Evolutionary conservation across 371 early-diverging fungal genomes (phyloP).

Genomic region (Dichotomocladium elegans): DNA sequence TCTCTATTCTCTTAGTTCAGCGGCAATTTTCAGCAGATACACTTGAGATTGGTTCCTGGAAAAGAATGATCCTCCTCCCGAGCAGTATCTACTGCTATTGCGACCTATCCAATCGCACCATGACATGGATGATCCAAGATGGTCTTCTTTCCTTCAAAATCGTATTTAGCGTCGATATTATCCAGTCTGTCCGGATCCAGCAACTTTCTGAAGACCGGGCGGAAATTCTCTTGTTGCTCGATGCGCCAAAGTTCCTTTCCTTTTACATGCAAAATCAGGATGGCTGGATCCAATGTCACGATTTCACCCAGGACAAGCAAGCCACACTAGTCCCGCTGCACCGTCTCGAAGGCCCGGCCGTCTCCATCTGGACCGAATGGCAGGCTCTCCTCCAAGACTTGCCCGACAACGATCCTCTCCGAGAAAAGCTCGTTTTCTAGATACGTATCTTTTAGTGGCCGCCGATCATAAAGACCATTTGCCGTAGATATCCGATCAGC

Average conservation of each 20-base stretch:
- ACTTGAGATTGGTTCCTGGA: slow-evolving; percentile 76
- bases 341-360: slow-evolving; percentile 18
- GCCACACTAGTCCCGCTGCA: slow-evolving; percentile 24
- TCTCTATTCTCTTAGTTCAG: neutral
- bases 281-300: slow-evolving; percentile 35
- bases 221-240: slow-evolving; percentile 17
- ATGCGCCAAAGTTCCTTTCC: neutral
- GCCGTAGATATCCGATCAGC: no score
- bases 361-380: slow-evolving; percentile 3
- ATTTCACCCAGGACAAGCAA: slow-evolving; percentile 39
- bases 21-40: slow-evolving; percentile 48
- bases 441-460: neutral
- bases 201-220: slow-evolving; percentile 11
- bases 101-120: slow-evolving; percentile 39
- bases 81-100: slow-evolving; percentile 60
- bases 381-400: slow-evolving; percentile 1
- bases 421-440: neutral
- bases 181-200: slow-evolving; percentile 50
- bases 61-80: slow-evolving; percentile 53
- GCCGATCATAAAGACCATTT: no score
- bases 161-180: slow-evolving; percentile 53
- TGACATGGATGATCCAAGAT: slow-evolving; percentile 70
- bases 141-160: slow-evolving; percentile 64
- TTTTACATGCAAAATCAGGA: slow-evolving; percentile 9
- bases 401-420: neutral